These are phyloP conservation scores for Lactifluus piperatus DNA, from an alignment of 768 basidiomycete species.

Conservation along the genomic window DNA sequence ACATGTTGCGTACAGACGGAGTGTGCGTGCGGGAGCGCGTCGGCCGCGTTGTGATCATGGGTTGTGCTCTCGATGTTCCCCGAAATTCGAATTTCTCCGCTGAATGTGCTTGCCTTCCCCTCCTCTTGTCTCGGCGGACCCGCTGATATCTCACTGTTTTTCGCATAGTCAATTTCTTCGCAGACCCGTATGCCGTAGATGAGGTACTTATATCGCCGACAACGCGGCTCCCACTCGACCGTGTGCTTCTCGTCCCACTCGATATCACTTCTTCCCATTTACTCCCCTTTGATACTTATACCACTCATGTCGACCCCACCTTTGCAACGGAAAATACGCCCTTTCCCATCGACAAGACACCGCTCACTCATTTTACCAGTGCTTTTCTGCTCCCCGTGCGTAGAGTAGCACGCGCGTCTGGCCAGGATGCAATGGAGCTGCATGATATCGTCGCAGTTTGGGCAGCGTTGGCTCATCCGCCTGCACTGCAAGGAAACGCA, in stretches of 20 bases:
- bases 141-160: neutral
- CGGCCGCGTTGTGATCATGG: slow-evolving; percentile 79
- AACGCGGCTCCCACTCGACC: slow-evolving; percentile 49
- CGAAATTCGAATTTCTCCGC: slow-evolving; percentile 77
- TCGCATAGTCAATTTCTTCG: slow-evolving; percentile 68
- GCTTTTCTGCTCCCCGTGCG: slow-evolving; percentile 68
- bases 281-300: slow-evolving; percentile 63
- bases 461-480: slow-evolving; percentile 73
- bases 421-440: slow-evolving; percentile 80
- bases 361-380: slow-evolving; percentile 68
- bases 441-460: slow-evolving; percentile 88
- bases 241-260: slow-evolving; percentile 63
- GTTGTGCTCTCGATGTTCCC: slow-evolving; percentile 86
- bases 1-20: slow-evolving; percentile 48
- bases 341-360: slow-evolving; percentile 37
- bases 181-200: slow-evolving; percentile 79
- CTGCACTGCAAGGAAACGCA: slow-evolving; percentile 27
- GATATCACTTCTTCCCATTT: slow-evolving; percentile 80
- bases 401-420: slow-evolving; percentile 66
- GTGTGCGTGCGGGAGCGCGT: slow-evolving; percentile 46
- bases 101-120: slow-evolving; percentile 53
- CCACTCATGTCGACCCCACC: slow-evolving; percentile 45
- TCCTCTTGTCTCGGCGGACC: neutral
- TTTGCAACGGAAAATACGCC: slow-evolving; percentile 52
- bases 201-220: slow-evolving; percentile 45